Percentiles rank a stretch among this genome's conserved stretches.
These are phyloP conservation scores for Ascochyta rabiei DNA, from an alignment of 2,329 filamentous ascomycete species.

Conservation along the genomic window DNA sequence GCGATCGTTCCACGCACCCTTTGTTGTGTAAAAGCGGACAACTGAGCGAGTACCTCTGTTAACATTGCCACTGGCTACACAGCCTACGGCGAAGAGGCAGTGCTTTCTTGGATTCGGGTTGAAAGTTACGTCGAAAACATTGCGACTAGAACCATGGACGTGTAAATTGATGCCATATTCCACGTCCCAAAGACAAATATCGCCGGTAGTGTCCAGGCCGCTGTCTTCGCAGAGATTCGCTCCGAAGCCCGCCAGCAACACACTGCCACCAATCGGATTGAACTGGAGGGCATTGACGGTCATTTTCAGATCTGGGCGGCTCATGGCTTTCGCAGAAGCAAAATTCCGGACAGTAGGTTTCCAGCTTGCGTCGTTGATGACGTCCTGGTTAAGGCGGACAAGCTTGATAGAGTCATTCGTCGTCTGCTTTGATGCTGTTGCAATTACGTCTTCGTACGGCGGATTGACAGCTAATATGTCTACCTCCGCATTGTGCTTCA, in stretches of 20 bases:
- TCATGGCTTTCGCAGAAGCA: conserved; percentile 38
- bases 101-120: conserved; percentile 50
- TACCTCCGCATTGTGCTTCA: conserved; percentile 57
- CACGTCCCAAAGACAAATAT: conserved; percentile 62
- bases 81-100: conserved; percentile 60
- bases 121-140: conserved; percentile 65
- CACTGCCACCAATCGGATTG: conserved; percentile 39
- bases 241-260: conserved; percentile 63
- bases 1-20: conserved; percentile 29
- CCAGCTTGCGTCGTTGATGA: conserved; percentile 16
- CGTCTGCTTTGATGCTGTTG: conserved; percentile 54
- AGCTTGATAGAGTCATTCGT: conserved; percentile 45
- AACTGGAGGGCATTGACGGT: conserved; percentile 43
- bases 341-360: conserved; percentile 21
- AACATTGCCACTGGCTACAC: conserved; percentile 48
- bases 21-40: conserved; percentile 58
- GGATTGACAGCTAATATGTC: conserved; percentile 57
- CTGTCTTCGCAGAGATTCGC: conserved; percentile 41
- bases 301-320: conserved; percentile 37
- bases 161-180: conserved; percentile 48
- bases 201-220: conserved; percentile 53
- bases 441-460: conserved; percentile 46
- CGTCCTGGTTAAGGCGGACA: conserved; percentile 26
- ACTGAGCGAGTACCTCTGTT: conserved; percentile 54
- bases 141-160: conserved; percentile 57